phyloP scores from a whole-genome alignment of 257 asterid genomes.

The Solanum corneliomulleri region DNA sequence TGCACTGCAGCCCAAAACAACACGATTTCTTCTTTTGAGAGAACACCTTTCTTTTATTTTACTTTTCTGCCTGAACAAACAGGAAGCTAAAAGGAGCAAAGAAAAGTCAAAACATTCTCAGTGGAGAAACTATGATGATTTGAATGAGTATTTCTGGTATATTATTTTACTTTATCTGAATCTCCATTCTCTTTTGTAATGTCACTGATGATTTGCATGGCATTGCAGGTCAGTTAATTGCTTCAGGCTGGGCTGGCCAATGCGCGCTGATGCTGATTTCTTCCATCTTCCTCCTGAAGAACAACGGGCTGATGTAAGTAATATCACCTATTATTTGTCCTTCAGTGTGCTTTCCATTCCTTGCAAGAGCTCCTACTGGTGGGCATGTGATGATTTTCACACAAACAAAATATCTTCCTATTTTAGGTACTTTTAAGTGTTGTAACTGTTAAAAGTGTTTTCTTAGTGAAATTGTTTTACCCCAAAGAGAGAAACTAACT shows the following conservation, averaged over 20 bases:
- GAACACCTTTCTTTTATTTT: neutral
- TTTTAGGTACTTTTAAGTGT: neutral
- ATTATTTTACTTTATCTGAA: neutral
- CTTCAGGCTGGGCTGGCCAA: slow-evolving; percentile 94
- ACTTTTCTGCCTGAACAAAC: slow-evolving; percentile 3
- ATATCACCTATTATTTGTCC: neutral
- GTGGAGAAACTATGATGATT: slow-evolving; percentile 95
- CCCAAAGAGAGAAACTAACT: neutral
- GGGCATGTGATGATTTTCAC: neutral
- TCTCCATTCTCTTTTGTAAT: neutral
- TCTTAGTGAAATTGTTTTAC: neutral
- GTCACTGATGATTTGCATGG: slow-evolving; percentile 1
- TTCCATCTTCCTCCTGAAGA: slow-evolving; percentile 47
- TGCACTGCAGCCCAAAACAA: neutral
- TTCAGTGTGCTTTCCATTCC: neutral
- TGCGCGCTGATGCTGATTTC: slow-evolving; percentile 98
- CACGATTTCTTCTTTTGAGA: neutral
- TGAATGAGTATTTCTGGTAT: slow-evolving; percentile 93
- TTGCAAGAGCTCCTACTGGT: neutral
- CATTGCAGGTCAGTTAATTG: slow-evolving; percentile 78
- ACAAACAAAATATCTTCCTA: neutral
- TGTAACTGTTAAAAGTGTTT: neutral
- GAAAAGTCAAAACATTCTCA: slow-evolving; percentile 71
- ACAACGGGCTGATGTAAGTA: slow-evolving; percentile 34
- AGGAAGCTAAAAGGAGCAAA: slow-evolving; percentile 73